Base-by-base conservation (phyloP, 2,329 filamentous ascomycete genomes). In the Stenocarpella maydis region DNA sequence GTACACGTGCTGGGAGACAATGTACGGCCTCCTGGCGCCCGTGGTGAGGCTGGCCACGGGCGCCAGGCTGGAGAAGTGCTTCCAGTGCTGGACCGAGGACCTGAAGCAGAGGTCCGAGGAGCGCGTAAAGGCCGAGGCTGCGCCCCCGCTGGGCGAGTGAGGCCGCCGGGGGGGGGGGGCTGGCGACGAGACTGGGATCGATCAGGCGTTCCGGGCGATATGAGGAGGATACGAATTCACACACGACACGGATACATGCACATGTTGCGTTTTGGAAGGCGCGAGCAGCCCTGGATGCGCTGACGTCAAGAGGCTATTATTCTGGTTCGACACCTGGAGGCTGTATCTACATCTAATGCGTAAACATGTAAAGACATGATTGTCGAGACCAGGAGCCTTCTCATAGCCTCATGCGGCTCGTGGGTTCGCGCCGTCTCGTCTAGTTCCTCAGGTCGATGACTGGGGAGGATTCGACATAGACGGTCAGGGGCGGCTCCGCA, bases 1-100 rank as follows among this genome's bases (percentile, higher is more conserved):
- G 71, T 85, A 84, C 73, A 73, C 69, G 15, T 81, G 78, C 75
- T 83, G 79, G 79, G 82, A 85, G 77, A 84, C 82, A n/a, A 83
- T 83, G 72, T 80, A 80, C 47, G 82, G 83, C 0, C 60, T 77
- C 7, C 45, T 84, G 68, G 79, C 77, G 12, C 75, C 75, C 4
- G 74, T 79, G 15, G 76, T 83, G 19, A 78, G 74, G 74, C 49
- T 73, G 34, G 72, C 76, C 1, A 78, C 79, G 34, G 80, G 80
- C 1, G 64, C 55, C 8, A 72, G 75, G 72, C 71, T 85, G 34
- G 70, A 75, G 53, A 75, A 72, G 12, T 79, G 78, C 19, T 81
- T 83, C 69, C 76, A 75, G 41, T 77, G 76, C 66, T 84, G 81
- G 78, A 78, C 76, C 72, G 75, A 76, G 37, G 82, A 80, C 39